These are phyloP conservation scores for Scopulariopsis brevicaulis DNA, from an alignment of 2,329 filamentous ascomycete genomes.

Conservation along the genomic window DNA sequence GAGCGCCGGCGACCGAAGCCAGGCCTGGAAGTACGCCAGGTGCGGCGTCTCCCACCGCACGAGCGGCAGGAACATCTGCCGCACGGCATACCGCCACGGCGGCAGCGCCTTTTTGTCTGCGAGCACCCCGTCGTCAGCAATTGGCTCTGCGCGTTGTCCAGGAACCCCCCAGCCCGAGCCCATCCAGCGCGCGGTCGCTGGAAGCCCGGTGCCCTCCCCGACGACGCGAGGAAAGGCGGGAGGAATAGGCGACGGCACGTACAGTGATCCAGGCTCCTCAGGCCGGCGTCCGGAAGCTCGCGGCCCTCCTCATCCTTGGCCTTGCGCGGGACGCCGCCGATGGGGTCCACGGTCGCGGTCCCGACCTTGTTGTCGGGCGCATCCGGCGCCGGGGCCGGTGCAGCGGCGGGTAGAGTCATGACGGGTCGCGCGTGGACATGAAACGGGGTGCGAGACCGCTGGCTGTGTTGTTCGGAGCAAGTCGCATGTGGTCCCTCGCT, in stretches of 20 bases:
- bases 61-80: conserved; percentile 72
- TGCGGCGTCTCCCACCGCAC: conserved; percentile 94
- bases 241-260: conserved; percentile 16
- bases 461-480: background rate
- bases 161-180: background rate
- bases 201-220: no score
- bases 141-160: background rate
- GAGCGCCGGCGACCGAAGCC: conserved; percentile 68
- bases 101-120: conserved; percentile 76
- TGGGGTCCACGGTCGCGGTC: background rate
- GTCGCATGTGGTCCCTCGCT: background rate
- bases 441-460: background rate
- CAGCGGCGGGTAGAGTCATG: conserved; percentile 4
- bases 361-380: conserved; percentile 5
- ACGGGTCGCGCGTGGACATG: background rate
- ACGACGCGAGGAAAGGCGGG: no score
- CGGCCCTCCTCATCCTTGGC: conserved; percentile 10
- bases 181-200: no score
- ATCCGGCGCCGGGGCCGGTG: conserved; percentile 1
- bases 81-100: conserved; percentile 75
- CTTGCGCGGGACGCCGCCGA: background rate
- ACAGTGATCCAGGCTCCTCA: conserved; percentile 74
- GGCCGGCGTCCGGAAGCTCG: conserved; percentile 53
- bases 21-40: conserved; percentile 75
- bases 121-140: background rate